Evolutionary conservation across 2,329 filamentous ascomycete species (phyloP), one percentile per base, ranked within the genome.

Genomic region (Hypoxylon sp.): DNA sequence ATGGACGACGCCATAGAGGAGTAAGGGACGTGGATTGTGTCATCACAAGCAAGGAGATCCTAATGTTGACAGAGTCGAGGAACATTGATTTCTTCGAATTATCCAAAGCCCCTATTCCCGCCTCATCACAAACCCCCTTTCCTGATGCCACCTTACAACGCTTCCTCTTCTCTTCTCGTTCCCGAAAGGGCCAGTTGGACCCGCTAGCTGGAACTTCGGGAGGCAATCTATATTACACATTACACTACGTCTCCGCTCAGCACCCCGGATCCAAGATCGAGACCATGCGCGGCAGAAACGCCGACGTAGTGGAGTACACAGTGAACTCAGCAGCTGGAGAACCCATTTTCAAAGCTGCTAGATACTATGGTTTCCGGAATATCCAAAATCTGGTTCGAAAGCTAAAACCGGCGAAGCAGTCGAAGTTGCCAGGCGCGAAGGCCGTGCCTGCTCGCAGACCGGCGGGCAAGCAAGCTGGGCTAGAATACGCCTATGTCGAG

Each of bases 341-440:
- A 69, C 81, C 85, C 2, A 79, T 97, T 2, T 90, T 97, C 82
- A 92, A 89, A 77, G 92, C 93, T 19, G 95, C 95, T 3, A 90
- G 96, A 57, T 99, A 95, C 80, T 99, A 99, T 78, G 96, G 96
- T 5, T 99, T 99, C 84, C 88, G 96, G 58, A 99, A 99, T 77
- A 99, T 99, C 70, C 96, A 98, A 80, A 99, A 99, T 76, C 88
- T 99, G 4, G 96, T 99, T 14, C 90, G 96, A n/a, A 90, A 91
- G 68, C 82, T 99, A 52, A 97, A 97, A 79, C 96, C 96, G 0
- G 88, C 91, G 0, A 90, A 88, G 63, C 85, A 88, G 5, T 95
- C 92, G 47, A 89, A 92, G 63, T 91, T 97, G 83, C 93, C 94
- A 0, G 94, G 94, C 1, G 92, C 90, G 1, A 91, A 85, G 69